phyloP scores from a whole-genome alignment of 495 filamentous ascomycete genomes.

The Penicillium flavigenum region DNA sequence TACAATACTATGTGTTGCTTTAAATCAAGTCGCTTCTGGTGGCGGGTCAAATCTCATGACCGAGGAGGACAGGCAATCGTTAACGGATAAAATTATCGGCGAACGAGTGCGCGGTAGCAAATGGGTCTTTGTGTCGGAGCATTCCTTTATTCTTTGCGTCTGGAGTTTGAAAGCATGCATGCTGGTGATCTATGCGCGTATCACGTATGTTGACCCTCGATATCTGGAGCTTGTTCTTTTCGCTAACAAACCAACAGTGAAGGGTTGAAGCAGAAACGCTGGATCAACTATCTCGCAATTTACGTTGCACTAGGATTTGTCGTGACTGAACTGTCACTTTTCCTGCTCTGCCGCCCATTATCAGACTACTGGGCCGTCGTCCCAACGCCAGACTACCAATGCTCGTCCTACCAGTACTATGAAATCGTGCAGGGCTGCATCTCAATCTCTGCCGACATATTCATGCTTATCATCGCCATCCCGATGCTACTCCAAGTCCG shows the following conservation, averaged over 20 bases:
- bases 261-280: conserved; percentile 39
- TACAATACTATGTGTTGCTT: conserved; percentile 51
- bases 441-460: conserved; percentile 64
- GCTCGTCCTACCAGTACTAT: conserved; percentile 52
- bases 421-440: conserved; percentile 53
- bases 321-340: conserved; percentile 60
- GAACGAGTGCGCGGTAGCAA: conserved; percentile 53
- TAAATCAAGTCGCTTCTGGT: conserved; percentile 51
- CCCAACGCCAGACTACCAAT: conserved; percentile 46
- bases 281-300: conserved; percentile 45
- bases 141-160: conserved; percentile 51
- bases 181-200: conserved; percentile 54
- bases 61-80: conserved; percentile 33
- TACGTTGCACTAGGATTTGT: conserved; percentile 61
- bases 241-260: conserved; percentile 28
- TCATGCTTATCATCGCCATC: conserved; percentile 64
- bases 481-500: conserved; percentile 59
- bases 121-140: conserved; percentile 57
- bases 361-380: conserved; percentile 61
- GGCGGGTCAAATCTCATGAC: conserved; percentile 57
- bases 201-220: conserved; percentile 41
- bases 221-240: not conserved
- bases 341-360: conserved; percentile 63
- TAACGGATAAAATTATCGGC: conserved; percentile 41
- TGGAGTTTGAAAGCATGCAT: conserved; percentile 55